Evolutionary conservation across 2,329 filamentous ascomycete species (phyloP), one percentile per base, ranked within the genome.

Genomic region (Phaeosphaeriaceae sp.): DNA sequence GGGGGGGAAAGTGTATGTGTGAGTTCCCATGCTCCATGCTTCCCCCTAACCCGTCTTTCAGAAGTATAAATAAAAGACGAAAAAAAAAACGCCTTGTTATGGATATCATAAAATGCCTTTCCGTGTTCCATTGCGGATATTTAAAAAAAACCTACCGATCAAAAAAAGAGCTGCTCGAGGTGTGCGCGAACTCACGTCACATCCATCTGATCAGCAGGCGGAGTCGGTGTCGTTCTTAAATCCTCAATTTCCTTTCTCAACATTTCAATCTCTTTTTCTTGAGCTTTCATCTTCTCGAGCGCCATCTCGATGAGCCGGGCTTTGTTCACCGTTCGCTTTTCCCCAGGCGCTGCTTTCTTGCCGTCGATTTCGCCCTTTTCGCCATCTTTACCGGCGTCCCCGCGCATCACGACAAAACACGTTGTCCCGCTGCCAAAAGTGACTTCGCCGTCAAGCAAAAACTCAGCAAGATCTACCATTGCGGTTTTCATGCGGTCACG

Each of bases 311-410:
- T 68, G 29, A 68, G 50, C 7, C 63, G 32, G 3, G 65, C 63
- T 34, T 68, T 68, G n/a, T 68, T 68, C 6, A 68, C 60, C n/a
- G 62, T 67, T 40, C 54, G 62, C 46, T 63, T 68, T 38, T 63
- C 58, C 0, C 61, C 61, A 0, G 59, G 40, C 8, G 44, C 42
- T 3, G 44, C 48, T 20, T 45, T 52, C 15, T 53, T 54, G 18
- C 53, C 52, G 23, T 30, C 42, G 35, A 43, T 45, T 18, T 32
- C 48, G 20, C 37, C 48, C 1, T 51, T 48, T 12, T 51, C 47
- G 0, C 42, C 50, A 1, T 63, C 53, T 21, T 53, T 56, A 1
- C 36, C 39, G 4, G 37, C 38, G 13, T 43, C 41, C 0, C 58
- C 61, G 5, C 62, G 37, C 61, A 65, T 64, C 1, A 68, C 58